phyloP scores from a whole-genome alignment of 805 yeast species.

The Hanseniaspora mollemarum region DNA sequence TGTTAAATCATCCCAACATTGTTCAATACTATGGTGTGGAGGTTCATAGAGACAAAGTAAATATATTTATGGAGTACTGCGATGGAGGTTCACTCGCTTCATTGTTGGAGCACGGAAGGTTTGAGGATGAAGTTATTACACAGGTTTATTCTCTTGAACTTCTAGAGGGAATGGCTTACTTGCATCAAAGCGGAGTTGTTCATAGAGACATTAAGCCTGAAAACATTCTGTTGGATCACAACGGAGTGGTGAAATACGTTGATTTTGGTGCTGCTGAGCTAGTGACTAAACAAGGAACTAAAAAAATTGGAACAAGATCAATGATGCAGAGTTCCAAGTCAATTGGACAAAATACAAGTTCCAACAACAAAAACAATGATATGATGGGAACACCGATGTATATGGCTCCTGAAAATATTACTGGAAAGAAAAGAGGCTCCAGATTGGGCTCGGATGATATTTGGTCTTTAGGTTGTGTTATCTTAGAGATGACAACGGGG shows the following conservation, averaged over 20 bases:
- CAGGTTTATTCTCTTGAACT: slow-evolving; percentile 84
- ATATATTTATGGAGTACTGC: slow-evolving; percentile 94
- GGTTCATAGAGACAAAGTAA: slow-evolving; percentile 89
- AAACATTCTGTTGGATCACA: slow-evolving; percentile 76
- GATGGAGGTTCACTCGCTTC: slow-evolving; percentile 89
- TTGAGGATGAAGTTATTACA: slow-evolving; percentile 86
- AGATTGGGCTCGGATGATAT: slow-evolving; percentile 50
- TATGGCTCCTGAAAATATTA: slow-evolving; percentile 94
- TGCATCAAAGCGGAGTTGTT: slow-evolving; percentile 90
- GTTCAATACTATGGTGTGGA: slow-evolving; percentile 96
- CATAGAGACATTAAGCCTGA: slow-evolving; percentile 96
- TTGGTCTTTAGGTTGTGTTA: slow-evolving; percentile 96
- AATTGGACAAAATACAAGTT: slow-evolving; percentile 19
- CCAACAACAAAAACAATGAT: slow-evolving; percentile 25
- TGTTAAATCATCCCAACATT: slow-evolving; percentile 89
- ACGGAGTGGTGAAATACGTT: slow-evolving; percentile 87
- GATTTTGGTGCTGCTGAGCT: slow-evolving; percentile 98
- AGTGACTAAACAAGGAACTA: slow-evolving; percentile 47
- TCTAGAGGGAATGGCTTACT: slow-evolving; percentile 88
- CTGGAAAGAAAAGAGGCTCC: slow-evolving; percentile 46
- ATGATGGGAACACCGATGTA: slow-evolving; percentile 94
- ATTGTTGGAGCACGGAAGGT: slow-evolving; percentile 77
- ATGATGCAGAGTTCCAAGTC: slow-evolving; percentile 23
- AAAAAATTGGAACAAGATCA: slow-evolving; percentile 23
- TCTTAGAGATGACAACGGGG: slow-evolving; percentile 93